Evolutionary conservation across 2,329 filamentous ascomycete species (phyloP), one percentile per base, ranked within the genome.

Genomic region (Fusarium cicatricum): DNA sequence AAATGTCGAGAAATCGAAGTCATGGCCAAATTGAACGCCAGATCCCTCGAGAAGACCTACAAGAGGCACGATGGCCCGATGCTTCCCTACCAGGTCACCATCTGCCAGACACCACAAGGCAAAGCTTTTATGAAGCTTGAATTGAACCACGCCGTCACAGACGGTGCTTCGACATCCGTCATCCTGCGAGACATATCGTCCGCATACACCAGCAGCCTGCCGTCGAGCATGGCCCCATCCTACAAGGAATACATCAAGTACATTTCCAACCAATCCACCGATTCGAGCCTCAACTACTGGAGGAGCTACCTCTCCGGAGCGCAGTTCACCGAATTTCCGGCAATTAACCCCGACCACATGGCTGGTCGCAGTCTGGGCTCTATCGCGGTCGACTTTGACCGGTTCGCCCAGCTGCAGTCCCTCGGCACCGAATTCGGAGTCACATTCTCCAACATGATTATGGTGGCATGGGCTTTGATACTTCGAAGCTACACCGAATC

Each of bases 391-490:
- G 31, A 56, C 5, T 64, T 65, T 21, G 23, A 21, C 2, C 52
- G 58, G 0, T 60, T 48, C 14, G 0, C 45, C 2, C 31, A 58
- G n/a, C 34, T 60, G 1, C 58, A 58, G 1, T 11, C 58, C 0
- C 58, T 60, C 2, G 42, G 61, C 1, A 19, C 19, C 4, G 14
- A 34, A 12, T 39, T 58, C 2, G 75, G 74, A 2, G 73, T 80
- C 5, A 85, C 82, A 0, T 53, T 81, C 1, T 80, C 82, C 1
- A 81, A 78, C 32, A 67, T 85, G 0, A 72, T 85, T 2, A 80
- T 83, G 52, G 74, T 80, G 16, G 75, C 76, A 0, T 85, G 83
- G 83, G 80, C 78, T 3, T 71, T 86, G 5, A 70, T 83, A 0
- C 66, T 86, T 11, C 74, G 78, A 11, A 71, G 64, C 8, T 83